Evolutionary conservation across 2,329 filamentous ascomycete genomes (phyloP), one percentile per base, ranked within the genome.

Genomic region (Sporothrix sp.): DNA sequence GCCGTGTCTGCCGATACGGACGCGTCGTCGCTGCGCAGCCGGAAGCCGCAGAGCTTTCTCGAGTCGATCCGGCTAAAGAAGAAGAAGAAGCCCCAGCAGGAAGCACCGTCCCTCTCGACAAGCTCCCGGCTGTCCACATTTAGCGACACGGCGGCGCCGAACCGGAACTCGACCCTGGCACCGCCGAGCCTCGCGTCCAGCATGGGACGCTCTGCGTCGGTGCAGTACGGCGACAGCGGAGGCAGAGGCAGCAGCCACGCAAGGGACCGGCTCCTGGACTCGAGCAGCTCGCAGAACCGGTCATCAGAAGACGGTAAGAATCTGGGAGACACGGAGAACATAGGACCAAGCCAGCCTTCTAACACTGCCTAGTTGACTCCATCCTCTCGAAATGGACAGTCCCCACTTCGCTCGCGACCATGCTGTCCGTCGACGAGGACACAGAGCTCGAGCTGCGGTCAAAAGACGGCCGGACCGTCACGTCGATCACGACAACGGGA

Each of bases 1-100:
- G 68, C 66, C 7, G 61, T 65, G 10, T 75, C 73, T 2, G 68
- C 66, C 7, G 66, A 66, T n/a, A 71, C 69, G 52, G 71, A 70
- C 2, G 60, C 66, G 11, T 73, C 70, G 0, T 73, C 71, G 0
- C 68, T 68, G 0, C 60, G 25, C 63, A 68, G 44, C 65, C 64
- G 65, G 10, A 66, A 68, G 35, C 63, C 66, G 0, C 70, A 72
- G 52, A 66, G 67, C 3, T 67, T 77, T 40, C 69, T 78, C 46
- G 63, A 68, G 32, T 61, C 65, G 23, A 68, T 69, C 46, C 63
- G 54, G 7, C 28, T 51, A 32, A 49, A 49, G 8, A 52, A 47
- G 33, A 52, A 43, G 23, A 55, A 37, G 25, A 42, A 35, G 2
- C 9, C 28, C 40, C 45, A 46, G 28, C 46, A 39, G 5, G 40